Evolutionary conservation across 176 grass and related monocot species (phyloP).

Genomic region (Ampelocalamus luodianensis): DNA sequence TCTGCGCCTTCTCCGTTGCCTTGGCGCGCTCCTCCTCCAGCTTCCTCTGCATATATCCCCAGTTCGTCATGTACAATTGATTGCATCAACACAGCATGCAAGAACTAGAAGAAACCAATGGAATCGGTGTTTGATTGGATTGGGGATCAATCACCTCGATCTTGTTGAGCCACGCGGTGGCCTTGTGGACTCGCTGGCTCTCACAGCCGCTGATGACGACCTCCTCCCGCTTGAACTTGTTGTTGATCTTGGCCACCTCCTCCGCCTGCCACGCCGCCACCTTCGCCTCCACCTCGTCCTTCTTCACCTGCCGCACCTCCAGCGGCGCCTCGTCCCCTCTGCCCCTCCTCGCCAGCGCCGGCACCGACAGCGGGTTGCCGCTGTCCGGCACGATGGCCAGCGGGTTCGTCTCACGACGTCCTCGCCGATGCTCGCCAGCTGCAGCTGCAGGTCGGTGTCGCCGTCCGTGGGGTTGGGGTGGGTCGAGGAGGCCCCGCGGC

Average conservation of each 20-base stretch:
- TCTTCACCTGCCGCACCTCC: conserved; percentile 58
- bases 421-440: conserved; percentile 56
- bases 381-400: conserved; percentile 60
- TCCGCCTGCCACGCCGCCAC: conserved; percentile 66
- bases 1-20: conserved; percentile 73
- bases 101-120: neutral
- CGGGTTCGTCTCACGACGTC: conserved; percentile 56
- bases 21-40: conserved; percentile 69
- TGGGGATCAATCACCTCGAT: conserved; percentile 44
- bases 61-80: neutral
- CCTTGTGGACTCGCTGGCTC: conserved; percentile 56
- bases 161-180: conserved; percentile 56
- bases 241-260: conserved; percentile 68
- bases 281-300: conserved; percentile 73
- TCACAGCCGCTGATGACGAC: conserved; percentile 74
- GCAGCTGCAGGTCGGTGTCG: conserved; percentile 13
- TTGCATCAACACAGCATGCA: neutral
- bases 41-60: conserved; percentile 48
- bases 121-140: neutral
- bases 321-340: neutral
- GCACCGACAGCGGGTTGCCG: conserved; percentile 17
- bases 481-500: conserved; percentile 52
- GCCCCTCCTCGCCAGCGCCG: neutral
- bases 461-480: neutral
- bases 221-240: conserved; percentile 67